Percentiles rank a stretch among this genome's conserved stretches.
Conservation (phyloP, 208 protist genomes). For the Hexamita inflata region DNA sequence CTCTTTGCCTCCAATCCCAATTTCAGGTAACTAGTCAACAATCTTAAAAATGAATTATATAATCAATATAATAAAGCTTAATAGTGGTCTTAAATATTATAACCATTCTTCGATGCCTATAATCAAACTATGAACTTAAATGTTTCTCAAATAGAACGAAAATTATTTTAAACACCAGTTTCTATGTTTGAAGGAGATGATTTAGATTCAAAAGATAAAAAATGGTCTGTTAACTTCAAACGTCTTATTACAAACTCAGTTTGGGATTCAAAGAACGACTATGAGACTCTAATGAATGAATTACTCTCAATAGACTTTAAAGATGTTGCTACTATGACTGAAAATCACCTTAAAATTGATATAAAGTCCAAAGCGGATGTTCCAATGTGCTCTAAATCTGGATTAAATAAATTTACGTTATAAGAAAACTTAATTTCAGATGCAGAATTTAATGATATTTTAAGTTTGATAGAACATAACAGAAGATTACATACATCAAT, state of each 20-base stretch:
- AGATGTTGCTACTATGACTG: neutral
- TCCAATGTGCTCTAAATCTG: neutral
- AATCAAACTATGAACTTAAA: constrained; percentile 1
- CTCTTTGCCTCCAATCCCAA: neutral
- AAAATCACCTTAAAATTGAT: neutral
- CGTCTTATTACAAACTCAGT: neutral
- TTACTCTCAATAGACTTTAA: neutral
- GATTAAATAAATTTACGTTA: neutral
- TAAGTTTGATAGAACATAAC: constrained; percentile 10
- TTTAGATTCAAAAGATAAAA: neutral
- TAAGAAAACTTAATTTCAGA: neutral
- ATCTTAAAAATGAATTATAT: neutral
- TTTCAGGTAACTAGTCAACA: neutral
- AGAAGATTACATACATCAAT: neutral
- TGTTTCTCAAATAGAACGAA: neutral
- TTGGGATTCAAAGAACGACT: neutral
- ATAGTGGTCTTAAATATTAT: neutral
- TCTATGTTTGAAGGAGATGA: neutral
- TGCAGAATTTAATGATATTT: neutral
- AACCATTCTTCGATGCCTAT: constrained; percentile 15
- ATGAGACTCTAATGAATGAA: neutral
- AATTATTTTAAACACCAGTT: neutral
- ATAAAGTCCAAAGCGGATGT: neutral
- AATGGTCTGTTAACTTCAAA: neutral
- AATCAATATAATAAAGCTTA: neutral